Percentiles rank a stretch among this genome's conserved stretches.
phyloP scores from a whole-genome alignment of 495 filamentous ascomycete genomes.

The Trichocladium antarcticum region DNA sequence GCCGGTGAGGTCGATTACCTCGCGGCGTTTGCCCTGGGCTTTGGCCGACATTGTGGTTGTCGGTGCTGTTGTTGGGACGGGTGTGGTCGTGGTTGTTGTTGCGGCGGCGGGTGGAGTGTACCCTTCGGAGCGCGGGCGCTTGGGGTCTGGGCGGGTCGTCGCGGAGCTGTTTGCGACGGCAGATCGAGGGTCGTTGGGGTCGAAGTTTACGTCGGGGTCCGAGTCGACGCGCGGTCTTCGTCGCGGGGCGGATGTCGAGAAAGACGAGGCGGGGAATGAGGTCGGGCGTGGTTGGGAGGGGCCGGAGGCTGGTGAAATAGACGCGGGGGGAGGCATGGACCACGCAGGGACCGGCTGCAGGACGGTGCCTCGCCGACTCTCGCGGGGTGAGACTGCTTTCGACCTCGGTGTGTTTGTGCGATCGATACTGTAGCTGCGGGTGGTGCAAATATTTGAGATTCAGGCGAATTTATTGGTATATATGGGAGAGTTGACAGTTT shows the following conservation, averaged over 20 bases:
- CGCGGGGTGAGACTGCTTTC: not conserved
- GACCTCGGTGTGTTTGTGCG: not conserved
- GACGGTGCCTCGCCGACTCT: not conserved
- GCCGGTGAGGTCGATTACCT: conserved; percentile 31
- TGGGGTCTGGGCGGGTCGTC: conserved; percentile 10
- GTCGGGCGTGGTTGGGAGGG: not conserved
- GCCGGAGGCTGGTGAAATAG: not conserved
- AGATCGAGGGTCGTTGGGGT: not conserved
- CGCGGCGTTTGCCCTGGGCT: conserved; percentile 31
- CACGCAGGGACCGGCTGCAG: conserved; percentile 2
- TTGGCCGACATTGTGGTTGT: conserved; percentile 24
- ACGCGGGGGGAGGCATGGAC: conserved; percentile 12
- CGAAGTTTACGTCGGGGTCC: not conserved
- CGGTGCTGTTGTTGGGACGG: not conserved
- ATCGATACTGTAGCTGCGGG: not conserved
- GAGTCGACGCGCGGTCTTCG: conserved; percentile 10
- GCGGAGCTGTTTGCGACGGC: not conserved
- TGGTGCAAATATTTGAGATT: no score
- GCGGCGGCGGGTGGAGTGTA: conserved; percentile 11
- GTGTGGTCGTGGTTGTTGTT: not conserved
- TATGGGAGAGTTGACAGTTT: no score
- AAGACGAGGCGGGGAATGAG: not conserved
- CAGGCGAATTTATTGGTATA: no score
- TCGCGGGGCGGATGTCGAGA: not conserved
- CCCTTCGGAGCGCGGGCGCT: conserved; percentile 24